These are phyloP conservation scores for Neoarthrinium moseri DNA, from an alignment of 2,329 filamentous ascomycete genomes.

Conservation along the genomic window DNA sequence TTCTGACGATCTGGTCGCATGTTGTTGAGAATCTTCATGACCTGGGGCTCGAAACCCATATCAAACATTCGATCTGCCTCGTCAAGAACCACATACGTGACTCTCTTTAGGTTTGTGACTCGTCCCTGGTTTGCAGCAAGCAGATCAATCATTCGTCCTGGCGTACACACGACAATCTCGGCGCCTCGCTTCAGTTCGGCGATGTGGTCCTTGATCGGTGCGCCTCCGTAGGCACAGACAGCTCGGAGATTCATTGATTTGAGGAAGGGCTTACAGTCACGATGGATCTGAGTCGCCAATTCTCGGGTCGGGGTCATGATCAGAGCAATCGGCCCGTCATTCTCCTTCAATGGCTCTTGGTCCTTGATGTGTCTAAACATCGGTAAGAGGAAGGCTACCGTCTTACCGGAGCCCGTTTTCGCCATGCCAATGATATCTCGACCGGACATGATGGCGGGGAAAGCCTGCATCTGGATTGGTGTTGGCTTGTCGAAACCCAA, in stretches of 20 bases:
- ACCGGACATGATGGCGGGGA: slow-evolving; percentile 94
- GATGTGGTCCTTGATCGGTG: slow-evolving; percentile 96
- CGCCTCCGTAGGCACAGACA: slow-evolving; percentile 91
- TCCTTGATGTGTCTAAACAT: slow-evolving; percentile 99
- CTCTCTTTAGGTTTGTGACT: slow-evolving; percentile 84
- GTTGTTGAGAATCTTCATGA: slow-evolving; percentile 93
- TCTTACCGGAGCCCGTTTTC: slow-evolving; percentile 97
- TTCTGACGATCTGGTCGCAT: slow-evolving; percentile 91
- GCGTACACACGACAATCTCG: slow-evolving; percentile 93
- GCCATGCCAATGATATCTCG: slow-evolving; percentile 94
- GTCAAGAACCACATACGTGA: slow-evolving; percentile 93
- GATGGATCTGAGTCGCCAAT: slow-evolving; percentile 88
- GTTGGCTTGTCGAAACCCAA: slow-evolving; percentile 88
- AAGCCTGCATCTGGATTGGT: slow-evolving; percentile 90
- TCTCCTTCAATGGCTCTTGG: slow-evolving; percentile 46
- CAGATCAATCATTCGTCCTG: slow-evolving; percentile 93
- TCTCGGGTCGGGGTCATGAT: slow-evolving; percentile 96
- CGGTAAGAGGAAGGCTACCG: slow-evolving; percentile 88
- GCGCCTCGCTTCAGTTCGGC: slow-evolving; percentile 93
- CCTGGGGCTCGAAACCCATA: slow-evolving; percentile 98
- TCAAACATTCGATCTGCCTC: slow-evolving; percentile 99
- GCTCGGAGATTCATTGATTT: slow-evolving; percentile 82
- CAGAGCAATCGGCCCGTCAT: slow-evolving; percentile 83
- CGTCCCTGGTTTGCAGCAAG: slow-evolving; percentile 91
- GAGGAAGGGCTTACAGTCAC: slow-evolving; percentile 91